phyloP scores from a whole-genome alignment of 1,284 basidiomycete species.

The Hypsizygus ulmarius region DNA sequence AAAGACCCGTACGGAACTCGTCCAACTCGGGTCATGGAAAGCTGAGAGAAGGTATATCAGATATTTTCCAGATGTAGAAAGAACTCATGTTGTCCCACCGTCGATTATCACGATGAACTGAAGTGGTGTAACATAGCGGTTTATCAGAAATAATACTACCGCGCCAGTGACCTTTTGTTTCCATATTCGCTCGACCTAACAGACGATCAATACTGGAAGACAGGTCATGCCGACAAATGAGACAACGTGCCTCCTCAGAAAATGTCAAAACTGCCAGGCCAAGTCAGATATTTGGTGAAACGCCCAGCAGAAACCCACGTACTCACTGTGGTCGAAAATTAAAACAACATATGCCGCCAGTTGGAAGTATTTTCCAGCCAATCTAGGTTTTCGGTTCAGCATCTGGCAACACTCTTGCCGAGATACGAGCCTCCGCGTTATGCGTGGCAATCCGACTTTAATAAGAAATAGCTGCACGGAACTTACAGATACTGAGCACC shows the following conservation, averaged over 20 bases:
- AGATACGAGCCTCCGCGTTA: no score
- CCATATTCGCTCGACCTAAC: constrained; percentile 25
- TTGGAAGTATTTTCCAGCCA: constrained; percentile 27
- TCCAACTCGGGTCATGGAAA: constrained; percentile 26
- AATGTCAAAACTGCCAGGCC: constrained; percentile 16
- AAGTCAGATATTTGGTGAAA: not conserved
- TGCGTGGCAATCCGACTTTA: not conserved
- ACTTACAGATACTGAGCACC: constrained; percentile 6
- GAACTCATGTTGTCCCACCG: constrained; percentile 14
- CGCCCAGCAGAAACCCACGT: not conserved
- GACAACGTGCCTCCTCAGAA: constrained; percentile 15
- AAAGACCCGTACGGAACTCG: constrained; percentile 1
- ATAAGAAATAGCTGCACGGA: not conserved
- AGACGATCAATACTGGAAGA: not conserved
- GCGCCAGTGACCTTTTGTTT: constrained; percentile 21
- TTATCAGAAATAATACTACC: constrained; percentile 24
- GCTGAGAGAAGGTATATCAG: constrained; percentile 13
- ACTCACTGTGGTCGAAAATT: constrained; percentile 27
- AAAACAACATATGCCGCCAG: constrained; percentile 24
- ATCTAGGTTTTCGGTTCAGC: no score
- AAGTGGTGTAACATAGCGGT: constrained; percentile 25
- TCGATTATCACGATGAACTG: constrained; percentile 26
- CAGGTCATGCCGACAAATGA: not conserved
- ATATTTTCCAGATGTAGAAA: not conserved
- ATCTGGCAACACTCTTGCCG: no score